A percentile compares a stretch with the other conserved stretches of the same genome.
These are phyloP conservation scores for Triticum monococcum DNA, from an alignment of 176 grass and related monocot genomes.

Conservation along the genomic window DNA sequence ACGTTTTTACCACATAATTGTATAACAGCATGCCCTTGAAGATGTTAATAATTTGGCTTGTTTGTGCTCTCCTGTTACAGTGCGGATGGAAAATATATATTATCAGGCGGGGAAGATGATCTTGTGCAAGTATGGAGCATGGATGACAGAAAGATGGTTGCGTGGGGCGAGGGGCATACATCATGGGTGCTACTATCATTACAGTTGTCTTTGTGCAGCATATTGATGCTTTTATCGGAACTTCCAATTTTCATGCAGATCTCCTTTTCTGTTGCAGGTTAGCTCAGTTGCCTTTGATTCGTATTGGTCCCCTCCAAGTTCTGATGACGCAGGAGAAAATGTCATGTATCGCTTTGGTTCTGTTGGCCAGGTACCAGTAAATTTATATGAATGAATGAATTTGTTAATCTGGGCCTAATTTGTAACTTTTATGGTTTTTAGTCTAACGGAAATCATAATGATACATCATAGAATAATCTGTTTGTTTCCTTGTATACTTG, in stretches of 20 bases:
- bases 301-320: constrained; percentile 84
- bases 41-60: constrained; percentile 24
- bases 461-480: neutral
- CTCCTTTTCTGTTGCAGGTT: constrained; percentile 54
- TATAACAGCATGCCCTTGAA: neutral
- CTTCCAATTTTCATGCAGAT: constrained; percentile 21
- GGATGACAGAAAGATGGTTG: constrained; percentile 91
- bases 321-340: constrained; percentile 69
- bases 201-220: constrained; percentile 7
- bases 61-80: constrained; percentile 41
- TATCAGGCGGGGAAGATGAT: constrained; percentile 94
- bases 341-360: constrained; percentile 94
- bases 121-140: constrained; percentile 99
- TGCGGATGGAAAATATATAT: constrained; percentile 83
- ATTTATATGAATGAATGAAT: neutral
- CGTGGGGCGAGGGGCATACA: constrained; percentile 94
- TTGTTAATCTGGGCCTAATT: neutral
- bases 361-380: constrained; percentile 74
- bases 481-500: neutral
- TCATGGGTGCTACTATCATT: constrained; percentile 74
- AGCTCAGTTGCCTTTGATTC: constrained; percentile 94
- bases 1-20: neutral
- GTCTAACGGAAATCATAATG: constrained; percentile 20
- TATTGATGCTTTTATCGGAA: constrained; percentile 8
- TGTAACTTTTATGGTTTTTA: neutral